A percentile compares a stretch with the other conserved stretches of the same genome.
Evolutionary conservation across 352 stramenopile genomes (phyloP).

Genomic region (Thalassiosira livingstoniorum): DNA sequence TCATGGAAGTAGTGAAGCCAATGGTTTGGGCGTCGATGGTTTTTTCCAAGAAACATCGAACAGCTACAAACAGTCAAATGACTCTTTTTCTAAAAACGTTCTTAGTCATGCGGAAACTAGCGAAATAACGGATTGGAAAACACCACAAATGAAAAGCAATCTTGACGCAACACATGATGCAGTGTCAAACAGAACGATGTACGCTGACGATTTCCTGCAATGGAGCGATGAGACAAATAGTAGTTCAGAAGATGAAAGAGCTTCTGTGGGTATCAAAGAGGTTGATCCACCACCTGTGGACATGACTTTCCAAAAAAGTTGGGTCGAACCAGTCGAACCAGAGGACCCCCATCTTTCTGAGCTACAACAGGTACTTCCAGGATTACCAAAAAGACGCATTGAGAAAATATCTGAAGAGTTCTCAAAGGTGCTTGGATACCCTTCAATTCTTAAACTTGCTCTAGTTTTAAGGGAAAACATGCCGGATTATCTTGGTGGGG

Average conservation of each 20-base stretch:
- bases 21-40: too few relatives aligned
- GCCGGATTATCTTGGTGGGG: slow-evolving; percentile 72
- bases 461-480: slow-evolving; percentile 81
- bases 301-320: slow-evolving; percentile 37
- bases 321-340: slow-evolving; percentile 33
- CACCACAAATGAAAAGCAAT: slow-evolving; percentile 34
- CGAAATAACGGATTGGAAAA: too few relatives aligned
- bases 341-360: slow-evolving; percentile 69
- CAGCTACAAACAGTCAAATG: neutral
- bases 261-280: slow-evolving; percentile 1
- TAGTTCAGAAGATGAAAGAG: neutral
- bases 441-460: slow-evolving; percentile 78
- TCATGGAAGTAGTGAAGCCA: too few relatives aligned
- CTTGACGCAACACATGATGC: neutral
- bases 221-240: slow-evolving; percentile 42
- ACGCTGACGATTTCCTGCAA: slow-evolving; percentile 63
- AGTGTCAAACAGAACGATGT: slow-evolving; percentile 52
- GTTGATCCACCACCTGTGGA: slow-evolving; percentile 16
- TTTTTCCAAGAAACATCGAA: neutral
- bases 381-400: slow-evolving; percentile 71
- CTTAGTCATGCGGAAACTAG: too few relatives aligned
- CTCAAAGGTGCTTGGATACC: slow-evolving; percentile 67
- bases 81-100: too few relatives aligned
- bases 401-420: slow-evolving; percentile 78
- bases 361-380: slow-evolving; percentile 68